These are phyloP conservation scores for Suillus plorans DNA, from an alignment of 768 basidiomycete species.

Conservation along the genomic window DNA sequence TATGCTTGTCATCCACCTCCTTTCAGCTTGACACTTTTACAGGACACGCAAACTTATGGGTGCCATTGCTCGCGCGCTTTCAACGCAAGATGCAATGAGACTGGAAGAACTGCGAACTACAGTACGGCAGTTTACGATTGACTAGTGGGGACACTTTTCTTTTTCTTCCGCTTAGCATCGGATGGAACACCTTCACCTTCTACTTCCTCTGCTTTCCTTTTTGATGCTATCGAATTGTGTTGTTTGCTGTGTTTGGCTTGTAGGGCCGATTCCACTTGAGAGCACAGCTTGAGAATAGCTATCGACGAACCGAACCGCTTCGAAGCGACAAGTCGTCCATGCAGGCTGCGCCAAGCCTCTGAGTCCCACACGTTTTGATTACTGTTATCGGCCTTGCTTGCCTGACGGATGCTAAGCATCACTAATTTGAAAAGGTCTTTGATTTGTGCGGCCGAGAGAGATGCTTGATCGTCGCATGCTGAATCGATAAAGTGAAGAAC, in stretches of 20 bases:
- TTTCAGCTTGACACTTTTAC: background rate
- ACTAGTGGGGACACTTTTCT: slow-evolving; percentile 31
- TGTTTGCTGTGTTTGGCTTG: slow-evolving; percentile 18
- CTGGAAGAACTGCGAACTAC: slow-evolving; percentile 24
- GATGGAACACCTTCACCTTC: slow-evolving; percentile 31
- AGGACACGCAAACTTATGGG: background rate
- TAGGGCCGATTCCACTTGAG: slow-evolving; percentile 50
- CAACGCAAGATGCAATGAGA: slow-evolving; percentile 14
- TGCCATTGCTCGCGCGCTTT: background rate
- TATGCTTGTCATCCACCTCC: background rate
- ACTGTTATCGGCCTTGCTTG: slow-evolving; percentile 39
- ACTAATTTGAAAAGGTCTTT: slow-evolving; percentile 81
- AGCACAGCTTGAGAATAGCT: slow-evolving; percentile 61
- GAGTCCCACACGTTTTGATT: slow-evolving; percentile 57
- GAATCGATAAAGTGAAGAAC: slow-evolving; percentile 48
- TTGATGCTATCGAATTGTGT: slow-evolving; percentile 28
- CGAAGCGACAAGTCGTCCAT: slow-evolving; percentile 45
- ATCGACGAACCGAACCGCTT: slow-evolving; percentile 63
- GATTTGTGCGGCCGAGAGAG: slow-evolving; percentile 59
- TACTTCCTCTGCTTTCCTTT: slow-evolving; percentile 41
- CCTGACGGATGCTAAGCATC: slow-evolving; percentile 62
- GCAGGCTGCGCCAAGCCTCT: slow-evolving; percentile 52
- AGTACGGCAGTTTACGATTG: slow-evolving; percentile 1
- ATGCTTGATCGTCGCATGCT: slow-evolving; percentile 46
- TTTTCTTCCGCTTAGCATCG: slow-evolving; percentile 46